A percentile compares a stretch with the other conserved stretches of the same genome.
Evolutionary conservation across 192 early-diverging fungal genomes (phyloP).

Genomic region (Paraglomus brasilianum): DNA sequence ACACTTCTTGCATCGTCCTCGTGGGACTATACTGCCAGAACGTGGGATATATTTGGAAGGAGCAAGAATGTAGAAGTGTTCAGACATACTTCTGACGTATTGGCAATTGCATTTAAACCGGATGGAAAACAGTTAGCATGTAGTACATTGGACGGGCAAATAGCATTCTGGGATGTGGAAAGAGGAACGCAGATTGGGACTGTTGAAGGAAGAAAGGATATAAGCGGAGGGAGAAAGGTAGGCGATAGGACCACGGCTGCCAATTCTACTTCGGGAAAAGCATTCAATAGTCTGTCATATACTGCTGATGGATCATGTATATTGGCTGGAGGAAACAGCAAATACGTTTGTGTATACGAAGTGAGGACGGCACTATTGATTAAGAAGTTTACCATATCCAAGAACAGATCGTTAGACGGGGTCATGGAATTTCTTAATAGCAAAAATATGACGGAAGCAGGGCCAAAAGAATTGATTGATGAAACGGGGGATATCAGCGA

Average conservation of each 20-base stretch:
- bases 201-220: conserved; percentile 93
- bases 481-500: conserved; percentile 86
- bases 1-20: conserved; percentile 80
- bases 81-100: conserved; percentile 78
- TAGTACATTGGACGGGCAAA: conserved; percentile 88
- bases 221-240: conserved; percentile 80
- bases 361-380: conserved; percentile 68
- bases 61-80: conserved; percentile 74
- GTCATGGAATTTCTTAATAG: conserved; percentile 88
- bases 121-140: conserved; percentile 87
- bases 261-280: conserved; percentile 81
- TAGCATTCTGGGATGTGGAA: conserved; percentile 92
- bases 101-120: conserved; percentile 84
- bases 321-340: conserved; percentile 92
- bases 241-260: conserved; percentile 78
- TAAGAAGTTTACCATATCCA: conserved; percentile 88
- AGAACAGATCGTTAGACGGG: conserved; percentile 92
- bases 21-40: conserved; percentile 88
- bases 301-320: conserved; percentile 91
- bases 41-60: conserved; percentile 95
- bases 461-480: conserved; percentile 77
- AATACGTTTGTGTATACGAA: conserved; percentile 96
- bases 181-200: conserved; percentile 64
- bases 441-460: conserved; percentile 93
- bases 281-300: conserved; percentile 92